Evolutionary conservation across 768 basidiomycete genomes (phyloP).

Genomic region (Brasilioporus rufonigricans): DNA sequence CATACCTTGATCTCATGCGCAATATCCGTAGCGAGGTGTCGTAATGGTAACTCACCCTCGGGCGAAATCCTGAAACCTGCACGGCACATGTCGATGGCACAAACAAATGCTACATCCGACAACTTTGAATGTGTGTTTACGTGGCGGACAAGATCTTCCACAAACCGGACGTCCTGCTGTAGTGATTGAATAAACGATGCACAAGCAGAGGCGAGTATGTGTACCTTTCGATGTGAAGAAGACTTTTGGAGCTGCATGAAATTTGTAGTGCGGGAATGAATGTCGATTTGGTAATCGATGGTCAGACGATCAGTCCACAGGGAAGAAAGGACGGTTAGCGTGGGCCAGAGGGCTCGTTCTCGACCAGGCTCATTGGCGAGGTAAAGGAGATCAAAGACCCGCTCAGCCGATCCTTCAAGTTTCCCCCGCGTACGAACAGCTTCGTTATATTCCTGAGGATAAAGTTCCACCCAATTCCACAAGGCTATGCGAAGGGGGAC

Average conservation of each 20-base stretch:
- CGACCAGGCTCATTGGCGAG: slow-evolving; percentile 41
- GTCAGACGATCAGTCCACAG: slow-evolving; percentile 72
- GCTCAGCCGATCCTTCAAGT: slow-evolving; percentile 81
- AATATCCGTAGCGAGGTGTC: slow-evolving; percentile 65
- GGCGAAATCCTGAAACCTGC: slow-evolving; percentile 55
- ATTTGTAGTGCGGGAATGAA: slow-evolving; percentile 30
- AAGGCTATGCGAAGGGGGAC: slow-evolving; percentile 71
- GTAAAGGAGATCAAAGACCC: slow-evolving; percentile 80
- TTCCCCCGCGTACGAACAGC: slow-evolving; percentile 58
- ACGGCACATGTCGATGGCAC: slow-evolving; percentile 74
- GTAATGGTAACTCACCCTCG: slow-evolving; percentile 60
- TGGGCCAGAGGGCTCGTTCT: slow-evolving; percentile 72
- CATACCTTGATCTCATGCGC: slow-evolving; percentile 78
- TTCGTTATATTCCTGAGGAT: slow-evolving; percentile 76
- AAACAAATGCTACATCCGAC: slow-evolving; percentile 65
- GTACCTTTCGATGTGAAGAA: slow-evolving; percentile 31
- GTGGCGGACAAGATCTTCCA: slow-evolving; percentile 61
- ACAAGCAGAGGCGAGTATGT: not conserved
- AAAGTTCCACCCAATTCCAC: slow-evolving; percentile 88
- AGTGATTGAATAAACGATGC: not conserved
- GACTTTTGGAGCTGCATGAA: slow-evolving; percentile 31
- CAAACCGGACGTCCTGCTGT: slow-evolving; percentile 50
- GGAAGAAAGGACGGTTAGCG: slow-evolving; percentile 69
- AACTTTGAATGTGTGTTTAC: slow-evolving; percentile 53
- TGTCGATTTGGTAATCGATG: slow-evolving; percentile 49